Conservation (phyloP, 768 basidiomycete species). For the Favolaschia claudopus region DNA sequence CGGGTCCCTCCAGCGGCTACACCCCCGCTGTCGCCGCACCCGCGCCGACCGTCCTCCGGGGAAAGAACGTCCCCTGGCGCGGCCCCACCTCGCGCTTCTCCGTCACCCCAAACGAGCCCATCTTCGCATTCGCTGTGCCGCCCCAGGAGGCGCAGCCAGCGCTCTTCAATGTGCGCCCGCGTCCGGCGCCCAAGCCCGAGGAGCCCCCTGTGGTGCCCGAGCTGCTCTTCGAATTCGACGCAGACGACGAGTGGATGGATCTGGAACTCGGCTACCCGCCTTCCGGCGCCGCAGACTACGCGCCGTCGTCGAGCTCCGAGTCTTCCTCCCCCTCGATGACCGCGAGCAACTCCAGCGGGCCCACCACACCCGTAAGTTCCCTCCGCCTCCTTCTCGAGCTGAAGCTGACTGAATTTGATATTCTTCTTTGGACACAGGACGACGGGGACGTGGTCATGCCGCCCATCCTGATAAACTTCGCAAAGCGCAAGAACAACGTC, state of each 20-base stretch:
- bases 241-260: constrained; percentile 32
- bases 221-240: constrained; percentile 36
- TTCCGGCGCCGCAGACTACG: constrained; percentile 20
- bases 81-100: constrained; percentile 24
- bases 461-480: background rate
- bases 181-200: constrained; percentile 8
- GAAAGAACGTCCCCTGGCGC: constrained; percentile 31
- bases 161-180: no score
- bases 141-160: constrained; percentile 25
- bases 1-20: background rate
- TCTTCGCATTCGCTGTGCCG: constrained; percentile 13
- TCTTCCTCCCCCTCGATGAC: background rate
- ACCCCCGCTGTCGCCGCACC: constrained; percentile 17
- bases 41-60: constrained; percentile 33
- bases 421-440: background rate
- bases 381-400: background rate
- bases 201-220: constrained; percentile 29
- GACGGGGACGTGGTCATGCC: background rate
- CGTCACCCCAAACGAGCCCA: constrained; percentile 26
- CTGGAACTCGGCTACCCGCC: constrained; percentile 7
- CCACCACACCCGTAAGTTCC: constrained; percentile 39
- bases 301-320: background rate
- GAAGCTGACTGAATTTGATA: background rate
- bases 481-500: constrained; percentile 12
- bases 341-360: constrained; percentile 30